Base-by-base conservation (phyloP, 345 rosid species). In the Eucalyptus cloeziana region DNA sequence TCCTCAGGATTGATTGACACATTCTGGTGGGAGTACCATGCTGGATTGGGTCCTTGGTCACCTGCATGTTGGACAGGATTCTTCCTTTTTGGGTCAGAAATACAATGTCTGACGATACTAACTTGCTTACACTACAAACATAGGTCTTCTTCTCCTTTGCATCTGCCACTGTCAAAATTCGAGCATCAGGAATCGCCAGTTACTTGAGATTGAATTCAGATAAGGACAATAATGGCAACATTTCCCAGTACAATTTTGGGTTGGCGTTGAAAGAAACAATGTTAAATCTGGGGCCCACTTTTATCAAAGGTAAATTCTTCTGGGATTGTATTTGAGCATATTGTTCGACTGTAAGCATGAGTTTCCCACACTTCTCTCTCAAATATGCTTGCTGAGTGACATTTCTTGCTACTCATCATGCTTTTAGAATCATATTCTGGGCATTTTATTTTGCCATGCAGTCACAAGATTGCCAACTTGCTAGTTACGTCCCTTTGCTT, bases 271-370 rank as follows among this genome's bases (percentile, higher is more conserved):
- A 97, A 93, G 98, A 96, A 92, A 95, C 98, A 85, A 90, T 96
- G 97, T 92, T 97, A 86, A 91, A 93, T 92, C 89, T 97, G 92
- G 99, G 99, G 24, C 99, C 99, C 86, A 97, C 99, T 87, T 97
- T 97, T 91, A 94, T 97, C 91, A 97, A 97, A 95, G 99, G 99
- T 97, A 64, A 76, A 76, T 76, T 76, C 45, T 76, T 76, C 25
- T 76, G 47, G 25, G 45, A 76, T 76, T 22, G 83, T 76, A 37
- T 76, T 7, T 19, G 27, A 76, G 81, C 81, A 5, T 71, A 37
- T 37, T 33, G 24, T 69, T 71, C 25, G 22, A 71, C 81, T 71
- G 13, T 69, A 71, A 71, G 83, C 83, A 40, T 40, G 83, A 76
- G 47, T 76, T 44, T 37, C 47, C 43, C 83, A 52, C n/a, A 22